Percentiles rank a stretch among this genome's conserved stretches.
Conservation (phyloP, 768 basidiomycete species). For the Gymnopilus junonius region DNA sequence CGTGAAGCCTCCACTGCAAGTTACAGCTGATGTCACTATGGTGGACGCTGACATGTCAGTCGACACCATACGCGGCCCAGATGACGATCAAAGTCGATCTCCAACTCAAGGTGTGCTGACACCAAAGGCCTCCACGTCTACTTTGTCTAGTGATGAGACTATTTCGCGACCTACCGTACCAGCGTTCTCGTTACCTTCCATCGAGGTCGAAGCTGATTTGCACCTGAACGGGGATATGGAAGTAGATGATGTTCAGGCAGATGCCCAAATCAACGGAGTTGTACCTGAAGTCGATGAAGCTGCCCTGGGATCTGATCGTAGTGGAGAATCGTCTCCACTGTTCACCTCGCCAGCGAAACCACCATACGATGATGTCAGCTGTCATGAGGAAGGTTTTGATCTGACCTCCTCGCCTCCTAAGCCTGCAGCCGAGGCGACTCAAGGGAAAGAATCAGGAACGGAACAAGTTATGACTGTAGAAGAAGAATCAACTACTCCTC, state of each 20-base stretch:
- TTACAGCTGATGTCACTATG: not conserved
- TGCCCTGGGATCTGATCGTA: not conserved
- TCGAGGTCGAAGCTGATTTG: not conserved
- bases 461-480: slow-evolving; percentile 1
- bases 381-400: not conserved
- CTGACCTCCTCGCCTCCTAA: not conserved
- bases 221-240: not conserved
- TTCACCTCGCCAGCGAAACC: slow-evolving; percentile 6
- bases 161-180: not conserved
- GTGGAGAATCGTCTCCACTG: not conserved
- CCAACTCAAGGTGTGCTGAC: not conserved
- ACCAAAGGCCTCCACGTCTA: not conserved
- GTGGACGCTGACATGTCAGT: not conserved
- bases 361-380: not conserved
- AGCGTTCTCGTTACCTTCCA: not conserved
- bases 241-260: not conserved
- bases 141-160: not conserved
- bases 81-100: not conserved
- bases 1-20: not conserved
- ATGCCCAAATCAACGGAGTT: too few species aligned
- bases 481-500: not conserved
- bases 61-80: not conserved
- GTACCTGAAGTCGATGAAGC: not conserved
- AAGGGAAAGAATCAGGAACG: not conserved
- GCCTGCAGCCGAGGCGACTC: not conserved